Conservation (phyloP, 345 rosid genomes). For the Stellera chamaejasme region DNA sequence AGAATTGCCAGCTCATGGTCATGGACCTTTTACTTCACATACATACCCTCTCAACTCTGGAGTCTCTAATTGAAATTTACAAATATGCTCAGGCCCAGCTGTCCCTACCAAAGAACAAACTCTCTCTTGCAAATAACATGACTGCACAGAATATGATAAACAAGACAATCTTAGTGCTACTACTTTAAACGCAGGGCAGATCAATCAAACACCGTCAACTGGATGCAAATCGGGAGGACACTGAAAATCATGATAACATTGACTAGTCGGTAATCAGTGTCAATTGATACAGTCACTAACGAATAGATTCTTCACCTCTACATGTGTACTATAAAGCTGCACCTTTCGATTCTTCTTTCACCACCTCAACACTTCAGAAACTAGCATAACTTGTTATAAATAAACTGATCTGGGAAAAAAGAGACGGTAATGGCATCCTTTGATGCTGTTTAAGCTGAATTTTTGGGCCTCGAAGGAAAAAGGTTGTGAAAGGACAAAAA, state of each 20-base stretch:
- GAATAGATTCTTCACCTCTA: not conserved
- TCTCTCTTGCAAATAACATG: too few species aligned
- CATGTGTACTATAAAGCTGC: conserved; percentile 14
- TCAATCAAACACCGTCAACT: not conserved
- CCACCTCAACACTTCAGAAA: conserved; percentile 5
- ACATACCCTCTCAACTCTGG: too few species aligned
- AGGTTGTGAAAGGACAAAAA: conserved; percentile 19
- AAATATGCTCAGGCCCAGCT: too few species aligned
- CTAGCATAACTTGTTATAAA: conserved; percentile 18
- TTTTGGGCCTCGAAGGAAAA: conserved; percentile 13
- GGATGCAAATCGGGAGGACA: not conserved
- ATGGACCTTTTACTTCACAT: too few species aligned
- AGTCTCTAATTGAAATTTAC: too few species aligned
- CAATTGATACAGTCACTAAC: conserved; percentile 2
- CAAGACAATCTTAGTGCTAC: too few species aligned
- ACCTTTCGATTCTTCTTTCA: conserved; percentile 10
- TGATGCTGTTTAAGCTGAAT: conserved; percentile 28
- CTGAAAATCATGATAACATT: not conserved
- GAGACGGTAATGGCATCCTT: conserved; percentile 24
- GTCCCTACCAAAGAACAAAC: too few species aligned
- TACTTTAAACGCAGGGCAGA: not conserved
- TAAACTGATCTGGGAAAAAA: conserved; percentile 11
- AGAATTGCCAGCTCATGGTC: too few species aligned
- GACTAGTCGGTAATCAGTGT: not conserved
- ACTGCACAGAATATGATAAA: too few species aligned